Conservation (phyloP, 2,329 filamentous ascomycete species). For the Harringtonia lauricola region DNA sequence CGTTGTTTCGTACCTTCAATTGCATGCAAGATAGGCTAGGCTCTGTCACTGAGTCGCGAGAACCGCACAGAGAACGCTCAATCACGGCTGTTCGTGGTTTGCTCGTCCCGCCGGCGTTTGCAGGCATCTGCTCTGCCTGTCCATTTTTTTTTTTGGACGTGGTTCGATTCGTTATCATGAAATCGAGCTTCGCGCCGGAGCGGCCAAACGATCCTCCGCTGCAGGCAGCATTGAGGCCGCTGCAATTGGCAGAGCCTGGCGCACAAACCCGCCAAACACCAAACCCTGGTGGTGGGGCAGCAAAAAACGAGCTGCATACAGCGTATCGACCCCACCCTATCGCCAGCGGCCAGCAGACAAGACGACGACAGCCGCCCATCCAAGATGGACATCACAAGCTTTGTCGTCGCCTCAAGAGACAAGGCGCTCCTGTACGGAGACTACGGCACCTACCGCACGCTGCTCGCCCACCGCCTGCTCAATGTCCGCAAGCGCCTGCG, state of each 20-base stretch:
- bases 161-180: not conserved
- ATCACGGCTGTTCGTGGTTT: too few species aligned
- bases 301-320: not conserved
- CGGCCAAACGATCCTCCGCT: conserved; percentile 1
- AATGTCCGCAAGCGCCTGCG: too few species aligned
- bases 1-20: too few species aligned
- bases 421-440: conserved; percentile 80
- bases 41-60: too few species aligned
- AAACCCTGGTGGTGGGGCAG: not conserved
- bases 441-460: conserved; percentile 72
- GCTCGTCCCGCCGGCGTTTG: too few species aligned
- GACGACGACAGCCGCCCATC: not conserved
- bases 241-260: not conserved
- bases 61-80: too few species aligned
- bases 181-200: not conserved
- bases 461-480: conserved; percentile 70
- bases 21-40: not conserved
- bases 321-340: not conserved
- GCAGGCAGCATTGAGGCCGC: not conserved
- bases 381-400: conserved; percentile 80
- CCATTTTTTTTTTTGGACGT: not conserved
- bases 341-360: not conserved
- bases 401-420: conserved; percentile 68
- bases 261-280: conserved; percentile 1
- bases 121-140: not conserved